Percentiles rank a stretch among this genome's conserved stretches.
Evolutionary conservation across 345 rosid genomes (phyloP).

Genomic region (Angophora floribunda): DNA sequence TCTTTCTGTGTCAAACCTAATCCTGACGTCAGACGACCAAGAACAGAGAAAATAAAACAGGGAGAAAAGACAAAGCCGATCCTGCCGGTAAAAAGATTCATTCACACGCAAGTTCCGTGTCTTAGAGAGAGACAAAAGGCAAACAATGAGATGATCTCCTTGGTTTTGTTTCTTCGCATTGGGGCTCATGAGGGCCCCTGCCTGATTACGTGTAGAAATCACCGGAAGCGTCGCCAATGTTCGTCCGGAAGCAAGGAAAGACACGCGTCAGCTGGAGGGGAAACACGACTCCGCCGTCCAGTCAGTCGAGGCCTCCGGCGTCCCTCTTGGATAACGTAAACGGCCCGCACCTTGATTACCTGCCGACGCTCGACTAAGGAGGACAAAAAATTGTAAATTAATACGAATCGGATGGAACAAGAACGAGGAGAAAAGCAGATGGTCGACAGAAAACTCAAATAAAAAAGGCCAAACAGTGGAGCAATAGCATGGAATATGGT

Average conservation of each 20-base stretch:
- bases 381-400: neutral
- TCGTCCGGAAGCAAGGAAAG: neutral
- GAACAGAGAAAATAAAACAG: neutral
- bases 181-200: neutral
- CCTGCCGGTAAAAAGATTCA: neutral
- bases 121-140: neutral
- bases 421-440: neutral
- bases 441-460: neutral
- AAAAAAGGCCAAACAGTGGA: neutral
- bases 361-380: neutral
- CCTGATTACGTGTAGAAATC: neutral
- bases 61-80: neutral
- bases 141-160: neutral
- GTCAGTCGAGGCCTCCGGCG: neutral
- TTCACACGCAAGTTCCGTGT: neutral
- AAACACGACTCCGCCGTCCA: neutral
- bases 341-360: neutral
- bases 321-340: neutral
- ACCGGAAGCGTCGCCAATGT: neutral
- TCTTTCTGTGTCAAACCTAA: neutral
- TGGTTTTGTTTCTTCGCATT: neutral
- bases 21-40: neutral
- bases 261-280: neutral
- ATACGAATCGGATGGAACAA: neutral
- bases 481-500: neutral